A percentile compares a stretch with the other conserved stretches of the same genome.
Conservation (phyloP, 176 grass and related monocot species). For the Hyparrhenia diplandra region DNA sequence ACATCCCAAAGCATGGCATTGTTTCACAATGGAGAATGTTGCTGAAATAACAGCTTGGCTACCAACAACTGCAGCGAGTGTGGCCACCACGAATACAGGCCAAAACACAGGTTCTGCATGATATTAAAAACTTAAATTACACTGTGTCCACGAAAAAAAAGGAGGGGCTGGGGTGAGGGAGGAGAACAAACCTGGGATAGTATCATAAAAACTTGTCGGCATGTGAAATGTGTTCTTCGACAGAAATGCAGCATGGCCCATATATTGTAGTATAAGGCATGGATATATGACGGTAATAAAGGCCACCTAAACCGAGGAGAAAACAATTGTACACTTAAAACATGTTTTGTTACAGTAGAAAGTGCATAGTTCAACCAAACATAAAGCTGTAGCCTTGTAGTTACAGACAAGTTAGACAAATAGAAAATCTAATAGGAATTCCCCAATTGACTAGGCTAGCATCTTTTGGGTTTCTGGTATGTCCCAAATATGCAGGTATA, state of each 20-base stretch:
- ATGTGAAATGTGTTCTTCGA: constrained; percentile 64
- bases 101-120: constrained; percentile 77
- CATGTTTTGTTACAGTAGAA: not conserved
- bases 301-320: constrained; percentile 67
- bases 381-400: not conserved
- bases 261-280: constrained; percentile 92
- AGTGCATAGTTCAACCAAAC: constrained; percentile 10
- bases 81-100: constrained; percentile 83
- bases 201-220: constrained; percentile 70
- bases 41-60: constrained; percentile 97
- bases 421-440: constrained; percentile 17
- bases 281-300: constrained; percentile 82
- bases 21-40: constrained; percentile 97
- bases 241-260: constrained; percentile 98
- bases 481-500: constrained; percentile 6
- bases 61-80: constrained; percentile 92
- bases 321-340: constrained; percentile 2
- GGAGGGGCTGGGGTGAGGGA: not conserved
- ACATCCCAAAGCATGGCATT: constrained; percentile 93
- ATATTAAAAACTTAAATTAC: constrained; percentile 20
- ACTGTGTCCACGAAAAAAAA: not conserved
- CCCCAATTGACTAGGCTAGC: not conserved
- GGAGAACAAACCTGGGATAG: constrained; percentile 73
- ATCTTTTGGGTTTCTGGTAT: not conserved
- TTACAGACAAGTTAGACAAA: not conserved